Base-by-base conservation (phyloP, 768 basidiomycete genomes). In the Pleurotus pulmonarius region DNA sequence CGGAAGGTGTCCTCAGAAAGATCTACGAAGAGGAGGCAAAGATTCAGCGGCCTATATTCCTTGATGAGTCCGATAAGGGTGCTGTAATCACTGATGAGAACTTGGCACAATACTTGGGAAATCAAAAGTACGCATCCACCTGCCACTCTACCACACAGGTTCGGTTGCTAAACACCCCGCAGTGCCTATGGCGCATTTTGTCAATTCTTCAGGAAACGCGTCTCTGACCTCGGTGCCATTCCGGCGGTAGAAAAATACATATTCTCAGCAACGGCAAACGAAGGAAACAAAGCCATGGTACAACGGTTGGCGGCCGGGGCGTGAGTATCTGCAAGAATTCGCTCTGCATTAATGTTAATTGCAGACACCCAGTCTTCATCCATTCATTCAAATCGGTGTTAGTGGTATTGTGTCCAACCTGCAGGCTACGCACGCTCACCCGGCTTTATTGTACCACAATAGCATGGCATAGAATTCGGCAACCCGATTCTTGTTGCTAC, bases 361-460 rank as follows among this genome's bases (percentile, higher is more conserved):
- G 24, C 41, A 29, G 7, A 43, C 47, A 8, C 24, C 25, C 45
- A 85, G 83, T 3, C 56, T 79, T 11, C 84, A 86, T 66, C 81
- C 83, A 0, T 65, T 82, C 47, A 86, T 86, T 47, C 78, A 80
- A 60, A 67, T 76, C n/a, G 84, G 83, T 41, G 83, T 83, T 63
- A 44, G 77, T 74, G 6, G 55, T 37, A 20, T 12, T 16, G 11
- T 38, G 18, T 8, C 22, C 25, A 16, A 12, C 43, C 4, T 13
- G 25, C 16, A 48, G 39, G 2, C 29, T 34, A 9, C 29, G 29
- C 16, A 24, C 40, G 26, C 54, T 52, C 15, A 43, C 13, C 15
- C 46, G 39, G 37, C 51, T 58, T n/a, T 45, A 34, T 57, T 18
- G 29, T 29, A 9, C 8, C 24, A 15, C 43, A 3, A 34, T 29